Evolutionary conservation across 768 basidiomycete species (phyloP).

Genomic region (Nevesoporus exiguus): DNA sequence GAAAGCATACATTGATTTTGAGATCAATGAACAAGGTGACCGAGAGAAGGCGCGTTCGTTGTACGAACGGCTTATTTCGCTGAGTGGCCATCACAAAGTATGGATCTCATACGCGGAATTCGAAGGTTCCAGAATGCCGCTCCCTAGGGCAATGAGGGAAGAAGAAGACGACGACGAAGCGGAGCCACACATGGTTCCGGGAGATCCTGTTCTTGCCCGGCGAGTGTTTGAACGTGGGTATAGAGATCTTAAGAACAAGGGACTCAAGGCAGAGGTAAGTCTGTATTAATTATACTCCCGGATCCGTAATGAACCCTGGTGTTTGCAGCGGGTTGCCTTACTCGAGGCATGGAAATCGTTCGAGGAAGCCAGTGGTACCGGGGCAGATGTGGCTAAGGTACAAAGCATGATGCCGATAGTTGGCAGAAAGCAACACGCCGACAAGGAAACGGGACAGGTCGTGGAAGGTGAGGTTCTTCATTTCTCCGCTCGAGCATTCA

Average conservation of each 20-base stretch:
- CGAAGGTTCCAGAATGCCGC: conserved; percentile 73
- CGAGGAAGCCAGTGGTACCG: conserved; percentile 75
- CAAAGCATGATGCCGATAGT: conserved; percentile 92
- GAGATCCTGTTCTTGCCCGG: conserved; percentile 66
- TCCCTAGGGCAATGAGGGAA: conserved; percentile 61
- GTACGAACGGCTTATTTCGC: conserved; percentile 81
- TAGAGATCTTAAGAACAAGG: conserved; percentile 76
- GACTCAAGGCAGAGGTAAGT: conserved; percentile 84
- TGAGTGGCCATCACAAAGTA: conserved; percentile 93
- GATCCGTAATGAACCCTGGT: conserved; percentile 1
- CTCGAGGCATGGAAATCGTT: conserved; percentile 96
- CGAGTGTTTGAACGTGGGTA: conserved; percentile 85
- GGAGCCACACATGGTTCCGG: conserved; percentile 58
- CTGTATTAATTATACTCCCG: neutral
- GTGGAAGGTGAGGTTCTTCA: conserved; percentile 65
- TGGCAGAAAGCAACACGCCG: conserved; percentile 78
- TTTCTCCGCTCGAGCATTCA: neutral
- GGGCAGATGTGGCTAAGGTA: conserved; percentile 75
- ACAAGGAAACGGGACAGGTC: conserved; percentile 78
- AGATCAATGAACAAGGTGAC: conserved; percentile 85
- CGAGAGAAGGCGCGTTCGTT: conserved; percentile 77
- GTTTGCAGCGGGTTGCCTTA: conserved; percentile 75
- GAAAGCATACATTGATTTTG: conserved; percentile 97
- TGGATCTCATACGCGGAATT: conserved; percentile 96
- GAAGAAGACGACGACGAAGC: conserved; percentile 63